Evolutionary conservation across 768 basidiomycete genomes (phyloP), one percentile per base, ranked within the genome.

Genomic region (Amanita rubescens): DNA sequence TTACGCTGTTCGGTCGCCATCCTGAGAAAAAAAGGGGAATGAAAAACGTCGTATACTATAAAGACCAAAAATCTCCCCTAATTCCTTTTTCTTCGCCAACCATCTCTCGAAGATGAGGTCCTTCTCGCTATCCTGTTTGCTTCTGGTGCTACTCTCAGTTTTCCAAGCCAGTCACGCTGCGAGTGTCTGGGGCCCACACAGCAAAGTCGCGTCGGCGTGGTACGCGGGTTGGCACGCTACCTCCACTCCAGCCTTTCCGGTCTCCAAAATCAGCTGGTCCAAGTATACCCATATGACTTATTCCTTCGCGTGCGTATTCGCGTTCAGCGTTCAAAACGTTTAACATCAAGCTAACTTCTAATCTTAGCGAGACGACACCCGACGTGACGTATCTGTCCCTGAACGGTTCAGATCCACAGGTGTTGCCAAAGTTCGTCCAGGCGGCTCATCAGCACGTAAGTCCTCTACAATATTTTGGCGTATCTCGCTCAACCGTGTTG

Each of bases 221-320:
- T 87, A 78, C 59, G 80, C 85, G 25, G 80, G 82, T 42, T 90
- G 81, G 81, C 81, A 85, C 62, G 65, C 77, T 22, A 66, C 64
- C 5, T 58, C 66, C 30, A 6, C 15, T 11, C 51, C 51, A 27
- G 69, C 67, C 0, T 83, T 81, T 59, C 69, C 77, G 0, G 70
- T 84, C 24, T 67, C 72, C 22, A 70, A 77, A 38, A 73, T 90
- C 59, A 73, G 71, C 54, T 90, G 87, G 87, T 62, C 64, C 3
- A 78, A 77, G 67, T 90, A 88, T 67, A 87, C 79, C 2, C 74
- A 80, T 51, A 65, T 87, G 57, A 79, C 79, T 10, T 90, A 85
- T 65, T 76, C 87, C 3, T 87, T 88, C 57, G 86, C 82, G 84
- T 79, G 62, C 68, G 82, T 78, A 38, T 24, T n/a, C 11, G n/a